Base-by-base conservation (phyloP, 2,329 filamentous ascomycete genomes). In the Cytospora piceae region DNA sequence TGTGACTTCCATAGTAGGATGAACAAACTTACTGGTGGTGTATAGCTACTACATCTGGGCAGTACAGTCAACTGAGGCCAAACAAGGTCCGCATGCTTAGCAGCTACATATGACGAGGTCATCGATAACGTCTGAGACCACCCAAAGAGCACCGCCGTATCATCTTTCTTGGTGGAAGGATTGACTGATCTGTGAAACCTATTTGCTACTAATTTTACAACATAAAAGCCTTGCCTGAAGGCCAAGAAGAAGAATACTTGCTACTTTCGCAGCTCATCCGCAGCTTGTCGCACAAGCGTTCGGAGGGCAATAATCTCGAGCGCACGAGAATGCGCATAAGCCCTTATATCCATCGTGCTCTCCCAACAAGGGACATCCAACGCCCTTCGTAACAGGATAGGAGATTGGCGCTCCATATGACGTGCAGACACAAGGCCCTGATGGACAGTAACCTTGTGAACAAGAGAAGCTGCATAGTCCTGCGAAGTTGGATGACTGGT, bases 321-420 rank as follows among this genome's bases (percentile, higher is more conserved):
- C 78, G 55, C 80, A 83, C 15, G 78, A 74, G 67, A 76, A 83
- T 64, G 76, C 80, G 68, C 81, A 83, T 20, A 83, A 74, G 0
- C 80, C 80, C 49, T 76, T 67, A 67, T 82, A 83, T 1, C 73
- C 72, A 4, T 76, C 73, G 46, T 73, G 71, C 31, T 75, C 69
- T 1, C 75, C 76, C 0, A 71, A 61, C 2, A 75, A 58, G 4
- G 79, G 78, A 42, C 75, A 76, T 0, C 78, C 77, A 2, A 73
- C 49, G 0, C 70, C 68, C 0, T 74, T 74, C 20, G 70, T 76
- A 14, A 59, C 61, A 12, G 73, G 69, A n/a, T 67, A 66, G 3
- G 57, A 56, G 31, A 60, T 54, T 12, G 63, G 67, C 11, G 59
- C 51, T 7, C 69, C 70, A 1, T 56, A 63, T 20, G 66, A 60